Base-by-base conservation (phyloP, 2,329 filamentous ascomycete species). In the Colletotrichum neosansevieriae region DNA sequence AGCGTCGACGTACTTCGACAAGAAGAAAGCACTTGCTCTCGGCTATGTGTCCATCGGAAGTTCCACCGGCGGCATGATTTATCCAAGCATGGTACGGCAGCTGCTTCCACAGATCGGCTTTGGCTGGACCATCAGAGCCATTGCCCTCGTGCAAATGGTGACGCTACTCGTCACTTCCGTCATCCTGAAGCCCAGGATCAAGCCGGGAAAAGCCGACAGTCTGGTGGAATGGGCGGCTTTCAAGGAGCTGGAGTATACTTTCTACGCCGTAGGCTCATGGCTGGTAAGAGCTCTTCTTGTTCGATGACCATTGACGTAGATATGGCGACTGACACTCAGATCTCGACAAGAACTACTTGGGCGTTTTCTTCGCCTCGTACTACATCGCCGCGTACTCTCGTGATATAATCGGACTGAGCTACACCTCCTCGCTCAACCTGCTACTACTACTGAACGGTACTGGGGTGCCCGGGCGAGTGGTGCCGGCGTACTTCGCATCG, bases 361-460 rank as follows among this genome's bases (percentile, higher is more conserved):
- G 84, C 1, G 74, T 88, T 1, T 90, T 89, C 71, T 85, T 89
- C 63, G 83, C 83, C 4, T 89, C 88, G 72, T 89, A 86, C 77
- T 91, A 89, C 76, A 75, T 90, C 36, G 79, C 83, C 0, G 79
- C 83, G 0, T 89, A 83, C 75, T 81, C 80, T 42, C 79, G 82
- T 19, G 78, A 80, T 36, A 76, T 80, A 6, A 76, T 85, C 32
- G 74, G 76, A 2, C 67, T 89, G 4, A 75, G 76, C 2, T 86
- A 85, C 73, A 78, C 78, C 3, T 80, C 82, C 38, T 84, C 88
- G 4, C 83, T 92, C 57, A 85, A 90, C 72, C 76, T 92, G 7
- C 79, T 93, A 12, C 81, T 92, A 29, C 80, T 92, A 3, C 80
- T 92, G 74, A 93, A 92, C 76, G 89, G 86, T 19, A 81, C 89